Conservation (phyloP, 78 protist species). For the Cavenderia fasciculata region DNA sequence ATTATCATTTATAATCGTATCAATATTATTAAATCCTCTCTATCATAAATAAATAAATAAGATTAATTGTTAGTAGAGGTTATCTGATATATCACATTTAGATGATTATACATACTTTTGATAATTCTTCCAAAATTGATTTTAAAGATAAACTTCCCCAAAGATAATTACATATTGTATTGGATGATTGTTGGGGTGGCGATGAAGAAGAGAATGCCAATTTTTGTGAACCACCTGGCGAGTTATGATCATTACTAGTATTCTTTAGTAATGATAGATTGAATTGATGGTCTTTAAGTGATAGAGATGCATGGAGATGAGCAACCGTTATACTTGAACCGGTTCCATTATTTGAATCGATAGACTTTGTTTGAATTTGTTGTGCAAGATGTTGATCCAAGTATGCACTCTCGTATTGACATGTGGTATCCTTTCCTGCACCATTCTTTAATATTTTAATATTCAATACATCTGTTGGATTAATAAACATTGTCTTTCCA, state of each 20-base stretch:
- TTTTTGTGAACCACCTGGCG: no score
- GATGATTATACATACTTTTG: no score
- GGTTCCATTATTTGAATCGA: constrained; percentile 13
- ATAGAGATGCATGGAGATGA: constrained; percentile 1
- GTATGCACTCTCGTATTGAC: constrained; percentile 23
- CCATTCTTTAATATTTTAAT: no score
- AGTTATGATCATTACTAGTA: no score
- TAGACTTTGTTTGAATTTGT: constrained; percentile 7
- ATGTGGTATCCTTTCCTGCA: neutral
- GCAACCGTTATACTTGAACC: neutral
- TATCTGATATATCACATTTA: no score
- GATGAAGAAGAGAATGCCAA: no score
- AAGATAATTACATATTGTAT: no score
- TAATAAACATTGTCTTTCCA: neutral
- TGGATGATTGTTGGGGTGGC: neutral
- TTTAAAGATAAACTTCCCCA: constrained; percentile 38
- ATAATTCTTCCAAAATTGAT: no score
- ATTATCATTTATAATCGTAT: neutral
- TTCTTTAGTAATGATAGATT: no score
- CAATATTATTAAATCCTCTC: constrained; percentile 13
- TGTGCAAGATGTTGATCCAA: constrained; percentile 48
- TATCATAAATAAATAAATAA: neutral
- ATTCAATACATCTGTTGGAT: constrained; percentile 36
- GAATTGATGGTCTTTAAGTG: neutral
- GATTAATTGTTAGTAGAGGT: no score